These are phyloP conservation scores for Eremomyces bilateralis DNA, from an alignment of 495 filamentous ascomycete species.

Conservation along the genomic window DNA sequence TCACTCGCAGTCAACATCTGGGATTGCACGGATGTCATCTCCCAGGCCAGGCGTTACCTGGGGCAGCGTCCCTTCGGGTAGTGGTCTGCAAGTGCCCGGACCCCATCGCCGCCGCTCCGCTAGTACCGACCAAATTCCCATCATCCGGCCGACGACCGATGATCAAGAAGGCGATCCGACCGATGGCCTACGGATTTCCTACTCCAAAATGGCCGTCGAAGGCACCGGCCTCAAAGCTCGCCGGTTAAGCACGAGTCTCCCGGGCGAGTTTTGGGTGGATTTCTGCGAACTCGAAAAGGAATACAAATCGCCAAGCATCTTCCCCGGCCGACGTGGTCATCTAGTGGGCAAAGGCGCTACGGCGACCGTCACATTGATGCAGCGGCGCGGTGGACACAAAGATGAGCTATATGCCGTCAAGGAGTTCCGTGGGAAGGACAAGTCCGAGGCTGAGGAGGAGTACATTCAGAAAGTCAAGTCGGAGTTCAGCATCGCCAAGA, in stretches of 20 bases:
- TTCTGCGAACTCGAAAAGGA: conserved; percentile 35
- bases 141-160: conserved; percentile 1
- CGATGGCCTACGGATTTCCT: conserved; percentile 8
- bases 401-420: conserved; percentile 52
- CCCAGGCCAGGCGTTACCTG: conserved; percentile 6
- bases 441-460: conserved; percentile 36
- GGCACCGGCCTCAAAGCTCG: conserved; percentile 46
- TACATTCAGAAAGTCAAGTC: conserved; percentile 64
- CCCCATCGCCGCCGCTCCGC: conserved; percentile 8
- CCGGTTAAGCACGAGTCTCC: conserved; percentile 36
- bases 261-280: conserved; percentile 42
- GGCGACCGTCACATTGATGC: conserved; percentile 49
- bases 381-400: conserved; percentile 26
- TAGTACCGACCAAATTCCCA: conserved; percentile 8
- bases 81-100: neutral
- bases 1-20: conserved; percentile 1
- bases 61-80: neutral
- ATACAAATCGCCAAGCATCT: conserved; percentile 34
- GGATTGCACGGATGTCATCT: conserved; percentile 4
- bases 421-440: conserved; percentile 44
- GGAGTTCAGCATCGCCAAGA: conserved; percentile 58
- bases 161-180: conserved; percentile 3
- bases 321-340: conserved; percentile 30
- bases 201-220: conserved; percentile 29
- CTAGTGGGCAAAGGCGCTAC: conserved; percentile 46